A percentile compares a stretch with the other conserved stretches of the same genome.
These are phyloP conservation scores for Nitzschia sp. DNA, from an alignment of 108 stramenopile species.

Conservation along the genomic window DNA sequence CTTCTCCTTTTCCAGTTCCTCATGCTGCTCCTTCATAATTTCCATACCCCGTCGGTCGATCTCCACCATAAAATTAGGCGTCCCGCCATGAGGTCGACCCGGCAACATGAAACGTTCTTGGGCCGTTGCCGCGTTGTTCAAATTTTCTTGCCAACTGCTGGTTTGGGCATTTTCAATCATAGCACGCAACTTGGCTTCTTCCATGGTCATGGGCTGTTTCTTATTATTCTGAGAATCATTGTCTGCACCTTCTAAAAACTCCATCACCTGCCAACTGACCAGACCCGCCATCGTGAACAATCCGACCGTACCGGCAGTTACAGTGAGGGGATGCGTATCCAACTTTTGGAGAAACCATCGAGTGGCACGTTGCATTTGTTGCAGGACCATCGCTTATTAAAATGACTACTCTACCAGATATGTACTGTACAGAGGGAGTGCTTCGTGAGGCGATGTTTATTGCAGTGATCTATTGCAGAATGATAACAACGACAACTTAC, in stretches of 20 bases:
- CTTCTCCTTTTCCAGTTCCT: slow-evolving; percentile 30
- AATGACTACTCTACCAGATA: too few relatives aligned
- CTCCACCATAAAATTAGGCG: slow-evolving; percentile 41
- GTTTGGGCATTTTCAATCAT: slow-evolving; percentile 63
- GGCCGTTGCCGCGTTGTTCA: slow-evolving; percentile 45
- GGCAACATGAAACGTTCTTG: slow-evolving; percentile 62
- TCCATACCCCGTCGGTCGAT: slow-evolving; percentile 49
- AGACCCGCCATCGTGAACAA: slow-evolving; percentile 16
- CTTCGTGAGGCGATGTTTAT: too few relatives aligned
- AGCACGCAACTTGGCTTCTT: slow-evolving; percentile 50
- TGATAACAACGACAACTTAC: too few relatives aligned
- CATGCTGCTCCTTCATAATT: slow-evolving; percentile 42
- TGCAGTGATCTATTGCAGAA: too few relatives aligned
- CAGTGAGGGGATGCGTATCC: slow-evolving; percentile 19
- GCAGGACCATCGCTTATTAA: neutral
- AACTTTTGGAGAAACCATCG: slow-evolving; percentile 14
- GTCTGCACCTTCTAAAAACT: neutral
- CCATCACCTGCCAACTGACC: slow-evolving; percentile 16
- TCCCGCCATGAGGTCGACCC: slow-evolving; percentile 19
- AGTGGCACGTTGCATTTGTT: neutral
- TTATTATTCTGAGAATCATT: neutral
- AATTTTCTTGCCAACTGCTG: slow-evolving; percentile 52
- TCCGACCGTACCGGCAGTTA: slow-evolving; percentile 4
- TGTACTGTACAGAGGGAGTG: too few relatives aligned
- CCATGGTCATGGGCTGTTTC: slow-evolving; percentile 24